Conservation (phyloP, 2,329 filamentous ascomycete genomes). For the Cordyceps tenuipes region DNA sequence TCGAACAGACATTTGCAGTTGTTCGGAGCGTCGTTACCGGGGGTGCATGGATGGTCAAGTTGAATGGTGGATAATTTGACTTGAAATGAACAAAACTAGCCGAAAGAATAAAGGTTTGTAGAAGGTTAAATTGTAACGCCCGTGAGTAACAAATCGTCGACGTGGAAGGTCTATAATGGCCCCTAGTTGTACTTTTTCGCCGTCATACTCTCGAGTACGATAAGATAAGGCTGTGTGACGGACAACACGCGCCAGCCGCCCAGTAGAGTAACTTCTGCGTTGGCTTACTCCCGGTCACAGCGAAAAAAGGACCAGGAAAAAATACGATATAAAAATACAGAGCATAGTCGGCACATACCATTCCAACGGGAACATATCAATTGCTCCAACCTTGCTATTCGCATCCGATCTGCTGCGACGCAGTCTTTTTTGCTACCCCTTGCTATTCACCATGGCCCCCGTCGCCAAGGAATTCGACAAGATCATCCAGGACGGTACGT, state of each 20-base stretch:
- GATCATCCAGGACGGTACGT: slow-evolving; percentile 14
- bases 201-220: neutral
- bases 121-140: neutral
- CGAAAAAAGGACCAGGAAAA: neutral
- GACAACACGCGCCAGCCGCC: slow-evolving; percentile 6
- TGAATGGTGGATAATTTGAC: neutral
- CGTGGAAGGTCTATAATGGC: neutral
- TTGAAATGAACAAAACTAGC: neutral
- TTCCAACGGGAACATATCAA: neutral
- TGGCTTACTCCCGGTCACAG: neutral
- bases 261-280: neutral
- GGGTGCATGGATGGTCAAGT: neutral
- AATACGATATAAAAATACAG: neutral
- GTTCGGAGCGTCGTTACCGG: neutral
- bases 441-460: slow-evolving; percentile 7
- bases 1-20: slow-evolving; percentile 5
- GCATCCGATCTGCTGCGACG: neutral
- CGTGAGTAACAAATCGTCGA: neutral
- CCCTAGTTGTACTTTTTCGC: slow-evolving; percentile 4
- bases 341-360: neutral
- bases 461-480: slow-evolving; percentile 15
- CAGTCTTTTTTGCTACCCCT: neutral
- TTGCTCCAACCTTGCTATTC: neutral
- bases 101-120: neutral
- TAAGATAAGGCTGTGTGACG: slow-evolving; percentile 11